These are phyloP conservation scores for Lachancea cidri DNA, from an alignment of 805 yeast species.

Conservation along the genomic window DNA sequence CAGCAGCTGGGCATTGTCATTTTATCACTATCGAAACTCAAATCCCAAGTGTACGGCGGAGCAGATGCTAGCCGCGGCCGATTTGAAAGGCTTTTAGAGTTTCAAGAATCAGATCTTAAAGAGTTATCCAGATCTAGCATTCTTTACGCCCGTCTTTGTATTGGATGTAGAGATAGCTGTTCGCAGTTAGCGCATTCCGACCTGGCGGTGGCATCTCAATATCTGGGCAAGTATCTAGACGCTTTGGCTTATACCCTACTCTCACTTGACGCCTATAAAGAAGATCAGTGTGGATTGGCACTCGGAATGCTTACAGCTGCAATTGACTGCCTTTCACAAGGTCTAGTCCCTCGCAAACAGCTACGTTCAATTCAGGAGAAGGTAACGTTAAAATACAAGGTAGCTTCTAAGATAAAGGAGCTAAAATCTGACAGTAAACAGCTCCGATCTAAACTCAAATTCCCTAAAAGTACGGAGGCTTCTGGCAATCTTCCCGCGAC, in stretches of 20 bases:
- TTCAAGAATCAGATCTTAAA: constrained; percentile 26
- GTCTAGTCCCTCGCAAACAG: constrained; percentile 8
- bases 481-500: neutral
- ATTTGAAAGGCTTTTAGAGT: constrained; percentile 25
- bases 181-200: constrained; percentile 6
- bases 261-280: constrained; percentile 27
- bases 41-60: constrained; percentile 17
- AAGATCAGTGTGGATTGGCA: constrained; percentile 25
- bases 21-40: constrained; percentile 29
- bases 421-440: constrained; percentile 4
- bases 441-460: constrained; percentile 4
- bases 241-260: constrained; percentile 21
- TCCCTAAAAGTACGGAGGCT: neutral
- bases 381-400: constrained; percentile 4
- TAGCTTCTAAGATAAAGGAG: constrained; percentile 5
- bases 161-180: constrained; percentile 24
- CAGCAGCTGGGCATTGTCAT: constrained; percentile 29
- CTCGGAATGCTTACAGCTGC: constrained; percentile 27
- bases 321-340: constrained; percentile 12
- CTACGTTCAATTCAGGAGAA: constrained; percentile 8
- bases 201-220: constrained; percentile 2
- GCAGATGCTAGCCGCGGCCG: neutral
- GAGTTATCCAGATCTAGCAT: constrained; percentile 21
- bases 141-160: constrained; percentile 26
- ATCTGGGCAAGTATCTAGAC: constrained; percentile 18